Percentiles rank a stretch among this genome's conserved stretches.
These are phyloP conservation scores for Tetrapisispora phaffii DNA, from an alignment of 805 yeast species.

Conservation along the genomic window DNA sequence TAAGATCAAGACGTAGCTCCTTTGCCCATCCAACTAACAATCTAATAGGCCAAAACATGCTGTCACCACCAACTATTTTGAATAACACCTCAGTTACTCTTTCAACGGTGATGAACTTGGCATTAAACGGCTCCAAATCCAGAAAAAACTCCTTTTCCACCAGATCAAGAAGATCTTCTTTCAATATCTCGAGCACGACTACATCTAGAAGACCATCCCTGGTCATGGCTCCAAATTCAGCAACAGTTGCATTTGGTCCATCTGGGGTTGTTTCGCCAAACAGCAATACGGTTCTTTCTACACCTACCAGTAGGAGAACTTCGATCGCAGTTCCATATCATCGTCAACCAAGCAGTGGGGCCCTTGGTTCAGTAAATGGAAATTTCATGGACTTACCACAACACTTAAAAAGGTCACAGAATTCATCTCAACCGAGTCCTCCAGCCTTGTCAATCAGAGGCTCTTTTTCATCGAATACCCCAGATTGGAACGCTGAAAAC, in stretches of 20 bases:
- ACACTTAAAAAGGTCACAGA: constrained; percentile 6
- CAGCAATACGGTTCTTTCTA: background rate
- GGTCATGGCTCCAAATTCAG: constrained; percentile 19
- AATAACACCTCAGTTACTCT: constrained; percentile 8
- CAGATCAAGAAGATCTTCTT: constrained; percentile 26
- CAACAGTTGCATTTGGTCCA: constrained; percentile 8
- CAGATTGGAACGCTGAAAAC: constrained; percentile 51
- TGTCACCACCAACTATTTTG: constrained; percentile 2
- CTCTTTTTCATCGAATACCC: background rate
- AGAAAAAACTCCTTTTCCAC: constrained; percentile 27
- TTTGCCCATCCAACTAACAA: constrained; percentile 10
- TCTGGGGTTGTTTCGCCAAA: constrained; percentile 1
- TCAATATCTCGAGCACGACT: constrained; percentile 15
- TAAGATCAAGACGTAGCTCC: constrained; percentile 28
- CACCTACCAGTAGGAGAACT: constrained; percentile 14
- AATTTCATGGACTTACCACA: constrained; percentile 16
- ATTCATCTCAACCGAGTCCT: constrained; percentile 1
- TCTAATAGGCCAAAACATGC: constrained; percentile 6
- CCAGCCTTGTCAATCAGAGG: background rate
- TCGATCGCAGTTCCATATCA: constrained; percentile 12
- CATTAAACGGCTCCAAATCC: constrained; percentile 20
- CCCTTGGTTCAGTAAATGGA: background rate
- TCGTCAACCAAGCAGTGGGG: constrained; percentile 4
- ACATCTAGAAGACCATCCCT: constrained; percentile 26
- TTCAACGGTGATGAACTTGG: constrained; percentile 16